Base-by-base conservation (phyloP, 2,329 filamentous ascomycete species). In the Epichloe typhina region DNA sequence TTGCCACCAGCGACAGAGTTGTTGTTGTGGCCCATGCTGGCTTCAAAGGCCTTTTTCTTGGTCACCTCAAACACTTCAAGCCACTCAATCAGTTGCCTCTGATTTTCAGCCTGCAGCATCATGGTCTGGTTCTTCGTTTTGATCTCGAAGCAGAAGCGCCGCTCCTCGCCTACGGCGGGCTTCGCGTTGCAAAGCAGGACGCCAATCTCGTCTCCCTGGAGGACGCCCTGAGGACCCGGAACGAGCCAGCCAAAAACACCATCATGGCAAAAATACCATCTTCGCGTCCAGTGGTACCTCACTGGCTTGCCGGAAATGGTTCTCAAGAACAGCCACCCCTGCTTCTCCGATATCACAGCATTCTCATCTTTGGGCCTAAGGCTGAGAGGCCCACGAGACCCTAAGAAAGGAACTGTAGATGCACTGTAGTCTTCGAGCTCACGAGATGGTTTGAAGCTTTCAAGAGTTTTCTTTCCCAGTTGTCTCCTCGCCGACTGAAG, bases 71-170 rank as follows among this genome's bases (percentile, higher is more conserved):
- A 96, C 0, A 91, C 83, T 56, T 87, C 82, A 50, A 98, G 82
- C 93, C 93, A 98, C 60, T 95, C 87, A 52, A 86, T 89, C n/a
- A 98, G 77, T 63, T 97, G 88, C 47, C 72, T 74, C 64, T 98
- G 93, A 0, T 88, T 95, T 64, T 98, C 93, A 4, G 91, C 87
- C 68, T 98, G 93, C 3, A 98, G 74, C 53, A 96, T 72, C 55
- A 95, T 82, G 47, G 84, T 93, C 55, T 86, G 86, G 61, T 88
- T 95, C 67, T 96, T 98, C 2, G 93, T 98, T 73, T 97, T 98
- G 61, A 98, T 86, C 67, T 98, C 93, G 61, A 98, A 96, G 64
- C 93, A 97, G 67, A 97, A 98, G 15, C 93, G 80, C 39, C 93
- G 82, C 61, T 98, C 93, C 67, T 98, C 93, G 57, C 88, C 83